phyloP scores from a whole-genome alignment of 2,329 filamentous ascomycete genomes.

The Pseudopyricularia cyperi region DNA sequence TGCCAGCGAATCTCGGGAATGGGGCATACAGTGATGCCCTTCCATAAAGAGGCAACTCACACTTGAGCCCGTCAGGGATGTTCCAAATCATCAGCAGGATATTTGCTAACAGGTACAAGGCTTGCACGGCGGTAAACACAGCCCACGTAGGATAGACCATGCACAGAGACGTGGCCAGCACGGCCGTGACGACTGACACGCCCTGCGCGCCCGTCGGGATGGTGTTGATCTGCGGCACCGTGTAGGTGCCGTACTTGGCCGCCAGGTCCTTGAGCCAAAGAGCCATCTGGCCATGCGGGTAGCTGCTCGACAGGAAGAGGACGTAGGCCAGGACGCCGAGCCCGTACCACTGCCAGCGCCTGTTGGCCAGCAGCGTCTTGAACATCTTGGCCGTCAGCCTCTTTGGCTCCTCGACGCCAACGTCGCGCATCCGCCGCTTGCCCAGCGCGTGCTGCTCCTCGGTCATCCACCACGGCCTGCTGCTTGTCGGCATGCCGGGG shows the following conservation, averaged over 20 bases:
- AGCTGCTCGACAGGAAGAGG: neutral
- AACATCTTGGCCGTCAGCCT: neutral
- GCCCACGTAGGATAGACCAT: constrained; percentile 1
- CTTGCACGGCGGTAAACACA: neutral
- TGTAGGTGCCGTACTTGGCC: constrained; percentile 14
- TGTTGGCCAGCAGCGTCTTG: neutral
- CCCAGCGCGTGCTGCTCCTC: constrained; percentile 21
- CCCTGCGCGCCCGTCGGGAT: constrained; percentile 20
- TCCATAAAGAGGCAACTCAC: neutral
- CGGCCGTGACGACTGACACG: neutral
- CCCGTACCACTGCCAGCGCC: neutral
- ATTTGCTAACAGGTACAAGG: neutral
- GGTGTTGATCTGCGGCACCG: constrained; percentile 27
- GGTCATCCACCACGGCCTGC: constrained; percentile 20
- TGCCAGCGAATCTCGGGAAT: too few species aligned
- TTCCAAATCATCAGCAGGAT: constrained; percentile 1
- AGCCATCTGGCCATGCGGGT: constrained; percentile 1
- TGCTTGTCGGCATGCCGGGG: constrained; percentile 19
- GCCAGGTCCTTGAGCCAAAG: constrained; percentile 11
- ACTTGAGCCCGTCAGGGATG: neutral
- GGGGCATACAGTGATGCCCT: too few species aligned
- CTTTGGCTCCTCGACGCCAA: constrained; percentile 1
- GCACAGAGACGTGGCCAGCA: neutral
- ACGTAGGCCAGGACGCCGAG: neutral
- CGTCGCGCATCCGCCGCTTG: constrained; percentile 16